Base-by-base conservation (phyloP, 2,329 filamentous ascomycete genomes). In the Ceratocystis smalleyi region DNA sequence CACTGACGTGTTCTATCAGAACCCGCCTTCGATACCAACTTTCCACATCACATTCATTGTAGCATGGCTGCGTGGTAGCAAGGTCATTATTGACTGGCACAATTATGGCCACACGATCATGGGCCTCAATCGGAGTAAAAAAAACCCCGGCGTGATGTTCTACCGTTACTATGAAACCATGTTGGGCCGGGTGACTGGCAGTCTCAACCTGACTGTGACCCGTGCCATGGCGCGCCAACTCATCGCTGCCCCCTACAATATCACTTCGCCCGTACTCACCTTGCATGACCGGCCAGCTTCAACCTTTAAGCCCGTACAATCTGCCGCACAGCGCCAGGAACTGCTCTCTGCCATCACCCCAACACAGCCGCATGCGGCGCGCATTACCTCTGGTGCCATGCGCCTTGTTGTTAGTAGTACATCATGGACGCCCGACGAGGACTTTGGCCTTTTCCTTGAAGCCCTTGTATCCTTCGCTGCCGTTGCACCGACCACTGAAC, bases 71-170 rank as follows among this genome's bases (percentile, higher is more conserved):
- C 86, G 94, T 61, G 86, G 89, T 69, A 95, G 89, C 47, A 83
- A 83, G 65, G 81, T 99, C 3, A 80, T 97, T 67, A 88, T 97
- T 64, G 94, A 99, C 77, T 99, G 94, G 94, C 94, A 99, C 77
- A 99, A 99, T 75, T 97, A 96, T 74, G 94, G 92, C 69, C 96
- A 92, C 79, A 92, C 90, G 7, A 95, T 99, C 69, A 83, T 99
- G 2, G 88, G 81, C 4, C 78, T 81, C 59, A 83, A 80, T 60
- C 75, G 78, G 27, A 79, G 82, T 49, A 68, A 75, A 1, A 74
- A 72, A 5, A 89, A 95, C 71, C 87, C 86, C 0, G 81, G 96
- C n/a, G 90, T 96, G 7, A 79, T 76, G 32, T 72, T 95, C 7
- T 88, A 92, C 27, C 84, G 84, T 68, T 79, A 79, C 71, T 96